Percentiles rank a stretch among this genome's conserved stretches.
phyloP scores from a whole-genome alignment of 1,284 basidiomycete genomes.

The Ustilago crameri region DNA sequence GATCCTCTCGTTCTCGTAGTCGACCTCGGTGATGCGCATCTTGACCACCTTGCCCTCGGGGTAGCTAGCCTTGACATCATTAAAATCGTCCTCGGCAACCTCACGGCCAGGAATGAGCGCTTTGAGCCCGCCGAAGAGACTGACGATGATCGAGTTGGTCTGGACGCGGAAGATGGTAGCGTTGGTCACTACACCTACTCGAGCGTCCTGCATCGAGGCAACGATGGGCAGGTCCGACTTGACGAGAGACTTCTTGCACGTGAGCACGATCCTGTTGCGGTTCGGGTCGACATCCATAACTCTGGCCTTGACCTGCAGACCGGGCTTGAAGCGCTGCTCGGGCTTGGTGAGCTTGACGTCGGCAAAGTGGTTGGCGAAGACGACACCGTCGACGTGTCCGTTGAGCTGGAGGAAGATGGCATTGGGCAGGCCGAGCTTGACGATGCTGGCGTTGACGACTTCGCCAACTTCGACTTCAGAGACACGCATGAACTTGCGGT shows the following conservation, averaged over 20 bases:
- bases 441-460: conserved; percentile 50
- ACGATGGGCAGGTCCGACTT: conserved; percentile 75
- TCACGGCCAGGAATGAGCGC: conserved; percentile 76
- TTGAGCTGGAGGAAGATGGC: conserved; percentile 65
- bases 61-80: conserved; percentile 74
- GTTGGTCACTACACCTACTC: conserved; percentile 80
- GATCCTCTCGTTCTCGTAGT: conserved; percentile 76
- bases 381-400: conserved; percentile 77
- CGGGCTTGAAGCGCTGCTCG: conserved; percentile 84
- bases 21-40: conserved; percentile 82
- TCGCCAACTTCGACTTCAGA: conserved; percentile 74
- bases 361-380: conserved; percentile 95
- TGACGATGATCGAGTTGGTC: conserved; percentile 59
- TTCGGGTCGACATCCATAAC: conserved; percentile 87
- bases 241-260: conserved; percentile 90
- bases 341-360: conserved; percentile 78
- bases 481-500: conserved; percentile 87
- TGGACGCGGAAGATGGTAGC: conserved; percentile 76
- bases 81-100: conserved; percentile 48
- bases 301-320: conserved; percentile 84
- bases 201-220: conserved; percentile 76
- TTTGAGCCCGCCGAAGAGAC: conserved; percentile 82
- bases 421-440: conserved; percentile 56
- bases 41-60: conserved; percentile 80
- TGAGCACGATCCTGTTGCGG: conserved; percentile 84